These are phyloP conservation scores for Debaryomyces nepalensis DNA, from an alignment of 1,139 yeast species.

Conservation along the genomic window DNA sequence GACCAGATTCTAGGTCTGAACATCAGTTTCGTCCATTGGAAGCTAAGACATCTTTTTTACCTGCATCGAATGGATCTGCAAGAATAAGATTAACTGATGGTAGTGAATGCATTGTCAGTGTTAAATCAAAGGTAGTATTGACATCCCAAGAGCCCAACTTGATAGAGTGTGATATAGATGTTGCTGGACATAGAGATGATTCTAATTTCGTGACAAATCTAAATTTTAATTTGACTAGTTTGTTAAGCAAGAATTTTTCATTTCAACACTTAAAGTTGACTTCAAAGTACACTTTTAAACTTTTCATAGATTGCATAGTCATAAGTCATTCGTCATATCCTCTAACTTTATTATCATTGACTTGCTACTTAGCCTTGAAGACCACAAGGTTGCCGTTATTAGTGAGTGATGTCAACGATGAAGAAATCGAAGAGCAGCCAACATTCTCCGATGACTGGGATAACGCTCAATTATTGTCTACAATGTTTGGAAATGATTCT, in stretches of 20 bases:
- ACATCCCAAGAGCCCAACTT: conserved; percentile 47
- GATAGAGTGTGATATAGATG: conserved; percentile 77
- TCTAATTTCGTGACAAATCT: conserved; percentile 64
- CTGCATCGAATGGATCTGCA: conserved; percentile 90
- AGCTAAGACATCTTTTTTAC: conserved; percentile 78
- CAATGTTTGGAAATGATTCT: conserved; percentile 24
- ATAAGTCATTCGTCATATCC: conserved; percentile 74
- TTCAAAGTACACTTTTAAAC: conserved; percentile 71
- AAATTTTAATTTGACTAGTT: conserved; percentile 53
- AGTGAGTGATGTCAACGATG: conserved; percentile 61
- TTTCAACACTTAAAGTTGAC: conserved; percentile 61
- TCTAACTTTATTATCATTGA: conserved; percentile 73
- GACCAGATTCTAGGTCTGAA: conserved; percentile 81
- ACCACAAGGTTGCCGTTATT: conserved; percentile 78
- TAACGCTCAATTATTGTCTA: conserved; percentile 52
- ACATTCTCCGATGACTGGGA: conserved; percentile 90
- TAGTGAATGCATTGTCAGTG: conserved; percentile 88
- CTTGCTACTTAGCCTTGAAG: conserved; percentile 78
- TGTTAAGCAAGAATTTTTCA: conserved; percentile 56
- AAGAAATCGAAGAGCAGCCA: conserved; percentile 80
- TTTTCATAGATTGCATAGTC: conserved; percentile 78
- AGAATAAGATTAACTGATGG: conserved; percentile 86
- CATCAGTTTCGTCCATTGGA: conserved; percentile 85
- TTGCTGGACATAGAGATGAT: conserved; percentile 72
- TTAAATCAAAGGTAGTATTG: conserved; percentile 82